phyloP scores from a whole-genome alignment of 2,329 filamentous ascomycete genomes.

The Neurospora sp. region DNA sequence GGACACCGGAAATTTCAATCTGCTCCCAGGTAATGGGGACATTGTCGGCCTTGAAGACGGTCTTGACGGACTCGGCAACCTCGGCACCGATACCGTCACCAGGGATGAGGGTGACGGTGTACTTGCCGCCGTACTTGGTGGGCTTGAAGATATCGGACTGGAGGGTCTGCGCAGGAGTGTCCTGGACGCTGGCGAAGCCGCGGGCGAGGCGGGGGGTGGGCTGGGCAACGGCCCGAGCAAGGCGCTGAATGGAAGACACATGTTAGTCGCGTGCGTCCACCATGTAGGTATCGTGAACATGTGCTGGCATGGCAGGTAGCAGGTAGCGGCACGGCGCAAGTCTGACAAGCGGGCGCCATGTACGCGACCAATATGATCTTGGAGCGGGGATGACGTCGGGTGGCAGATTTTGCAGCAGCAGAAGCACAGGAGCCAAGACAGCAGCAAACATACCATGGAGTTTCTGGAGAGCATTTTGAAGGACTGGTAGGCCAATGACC shows the following conservation, averaged over 20 bases:
- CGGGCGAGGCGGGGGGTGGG: constrained; percentile 33
- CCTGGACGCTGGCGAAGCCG: constrained; percentile 71
- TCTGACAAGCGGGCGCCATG: constrained; percentile 2
- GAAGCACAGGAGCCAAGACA: not conserved
- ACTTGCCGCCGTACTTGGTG: constrained; percentile 98
- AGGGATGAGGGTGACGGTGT: constrained; percentile 96
- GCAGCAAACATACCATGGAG: constrained; percentile 42
- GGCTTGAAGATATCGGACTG: constrained; percentile 97
- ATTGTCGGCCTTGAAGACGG: constrained; percentile 99
- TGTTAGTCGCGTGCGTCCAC: constrained; percentile 19
- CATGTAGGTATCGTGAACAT: constrained; percentile 1
- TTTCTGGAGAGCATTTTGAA: constrained; percentile 48
- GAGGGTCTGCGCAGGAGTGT: constrained; percentile 51
- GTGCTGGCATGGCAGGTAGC: not conserved
- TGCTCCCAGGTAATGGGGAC: constrained; percentile 99
- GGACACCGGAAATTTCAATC: constrained; percentile 87
- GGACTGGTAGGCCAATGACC: constrained; percentile 13
- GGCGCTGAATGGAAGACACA: constrained; percentile 30
- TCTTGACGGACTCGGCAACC: constrained; percentile 96
- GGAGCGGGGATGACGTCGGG: not conserved
- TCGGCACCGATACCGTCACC: constrained; percentile 98
- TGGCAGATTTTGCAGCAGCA: not conserved
- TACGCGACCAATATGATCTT: not conserved
- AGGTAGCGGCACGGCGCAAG: not conserved
- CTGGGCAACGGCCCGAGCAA: constrained; percentile 38